phyloP scores from a whole-genome alignment of 345 rosid species.

The Citrus hindsii region DNA sequence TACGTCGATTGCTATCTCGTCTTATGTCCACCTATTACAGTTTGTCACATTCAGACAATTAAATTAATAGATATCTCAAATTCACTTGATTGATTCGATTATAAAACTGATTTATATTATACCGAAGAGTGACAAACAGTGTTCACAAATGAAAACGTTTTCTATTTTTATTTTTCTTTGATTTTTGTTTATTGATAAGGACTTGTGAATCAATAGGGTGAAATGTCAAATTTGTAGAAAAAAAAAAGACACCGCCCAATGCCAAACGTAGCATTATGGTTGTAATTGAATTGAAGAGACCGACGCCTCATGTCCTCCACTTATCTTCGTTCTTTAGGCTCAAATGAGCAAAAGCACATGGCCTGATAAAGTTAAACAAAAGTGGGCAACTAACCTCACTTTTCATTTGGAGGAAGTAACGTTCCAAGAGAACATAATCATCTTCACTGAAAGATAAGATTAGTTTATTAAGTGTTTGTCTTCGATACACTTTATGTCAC shows the following conservation, averaged over 20 bases:
- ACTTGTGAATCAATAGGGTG: not conserved
- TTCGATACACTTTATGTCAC: too few species aligned
- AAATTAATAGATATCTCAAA: not conserved
- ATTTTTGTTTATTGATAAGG: not conserved
- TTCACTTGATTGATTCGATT: too few species aligned
- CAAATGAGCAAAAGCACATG: not conserved
- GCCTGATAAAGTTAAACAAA: not conserved
- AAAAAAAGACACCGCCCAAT: not conserved
- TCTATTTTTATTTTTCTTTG: too few species aligned
- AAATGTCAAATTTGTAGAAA: not conserved
- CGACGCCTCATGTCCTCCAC: too few species aligned
- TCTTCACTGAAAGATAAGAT: not conserved
- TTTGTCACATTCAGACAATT: not conserved
- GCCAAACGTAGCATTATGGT: not conserved
- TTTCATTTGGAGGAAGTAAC: not conserved
- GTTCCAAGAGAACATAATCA: not conserved
- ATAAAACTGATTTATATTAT: too few species aligned
- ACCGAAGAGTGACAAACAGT: too few species aligned
- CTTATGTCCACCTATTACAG: not conserved
- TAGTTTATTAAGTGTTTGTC: not conserved
- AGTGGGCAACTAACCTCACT: too few species aligned
- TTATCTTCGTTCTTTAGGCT: not conserved
- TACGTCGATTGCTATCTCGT: not conserved
- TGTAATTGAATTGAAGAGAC: not conserved
- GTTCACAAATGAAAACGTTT: too few species aligned